Conservation (phyloP, 768 basidiomycete species). For the Clitopilus hobsonii region DNA sequence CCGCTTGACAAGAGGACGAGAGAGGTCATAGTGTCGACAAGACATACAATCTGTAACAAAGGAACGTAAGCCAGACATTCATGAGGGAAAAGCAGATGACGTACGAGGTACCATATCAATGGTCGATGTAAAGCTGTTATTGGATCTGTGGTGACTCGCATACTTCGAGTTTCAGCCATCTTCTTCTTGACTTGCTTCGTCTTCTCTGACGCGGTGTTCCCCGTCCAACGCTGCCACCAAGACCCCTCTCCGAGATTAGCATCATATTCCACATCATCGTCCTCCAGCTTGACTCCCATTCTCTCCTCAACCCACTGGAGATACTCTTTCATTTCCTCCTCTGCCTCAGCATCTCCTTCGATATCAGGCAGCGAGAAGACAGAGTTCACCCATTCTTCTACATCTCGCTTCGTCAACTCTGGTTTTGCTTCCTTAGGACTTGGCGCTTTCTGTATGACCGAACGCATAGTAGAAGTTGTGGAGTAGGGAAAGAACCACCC, state of each 20-base stretch:
- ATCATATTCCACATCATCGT: slow-evolving; percentile 30
- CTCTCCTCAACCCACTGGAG: slow-evolving; percentile 31
- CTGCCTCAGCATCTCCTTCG: slow-evolving; percentile 28
- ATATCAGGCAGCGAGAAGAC: slow-evolving; percentile 45
- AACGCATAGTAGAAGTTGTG: neutral
- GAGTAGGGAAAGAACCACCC: slow-evolving; percentile 48
- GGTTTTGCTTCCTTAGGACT: slow-evolving; percentile 18
- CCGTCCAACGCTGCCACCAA: neutral
- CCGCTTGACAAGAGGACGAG: slow-evolving; percentile 35
- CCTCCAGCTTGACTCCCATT: slow-evolving; percentile 34
- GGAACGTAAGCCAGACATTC: neutral
- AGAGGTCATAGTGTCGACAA: slow-evolving; percentile 43
- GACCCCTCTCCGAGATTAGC: neutral
- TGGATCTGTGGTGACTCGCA: slow-evolving; percentile 53
- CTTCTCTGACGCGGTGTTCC: neutral
- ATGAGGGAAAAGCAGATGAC: slow-evolving; percentile 12
- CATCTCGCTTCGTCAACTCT: slow-evolving; percentile 37
- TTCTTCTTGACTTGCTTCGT: neutral
- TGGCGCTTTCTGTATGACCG: slow-evolving; percentile 3
- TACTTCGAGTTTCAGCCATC: slow-evolving; percentile 24
- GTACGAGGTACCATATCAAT: slow-evolving; percentile 58
- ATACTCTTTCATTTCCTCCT: slow-evolving; percentile 49
- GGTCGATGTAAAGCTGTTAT: slow-evolving; percentile 55
- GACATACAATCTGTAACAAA: slow-evolving; percentile 40
- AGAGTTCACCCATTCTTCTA: slow-evolving; percentile 63